phyloP scores from a whole-genome alignment of 2,329 filamentous ascomycete genomes.

The Elsinoe fawcettii region DNA sequence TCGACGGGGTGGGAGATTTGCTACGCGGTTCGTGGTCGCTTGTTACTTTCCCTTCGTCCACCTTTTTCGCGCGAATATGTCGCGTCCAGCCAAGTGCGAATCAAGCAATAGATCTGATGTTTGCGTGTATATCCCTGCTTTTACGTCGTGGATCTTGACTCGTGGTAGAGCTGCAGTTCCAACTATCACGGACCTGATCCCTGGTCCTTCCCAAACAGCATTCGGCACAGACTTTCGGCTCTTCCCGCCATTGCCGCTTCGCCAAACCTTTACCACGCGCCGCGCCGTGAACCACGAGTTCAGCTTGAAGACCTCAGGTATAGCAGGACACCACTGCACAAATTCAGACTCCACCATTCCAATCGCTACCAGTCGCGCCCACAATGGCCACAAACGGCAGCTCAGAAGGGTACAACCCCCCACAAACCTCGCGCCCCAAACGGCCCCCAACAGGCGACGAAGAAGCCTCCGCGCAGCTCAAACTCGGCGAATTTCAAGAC shows the following conservation, averaged over 20 bases:
- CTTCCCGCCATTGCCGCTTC: neutral
- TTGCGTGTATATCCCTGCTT: neutral
- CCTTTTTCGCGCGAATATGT: neutral
- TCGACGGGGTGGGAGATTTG: conserved; percentile 11
- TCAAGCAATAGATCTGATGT: neutral
- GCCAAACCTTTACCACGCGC: neutral
- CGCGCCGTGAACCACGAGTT: neutral
- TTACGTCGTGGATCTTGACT: neutral
- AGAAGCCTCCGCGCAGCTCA: conserved; percentile 72
- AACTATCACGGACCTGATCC: neutral
- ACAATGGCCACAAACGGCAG: conserved; percentile 26
- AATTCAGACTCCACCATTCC: too few relatives aligned
- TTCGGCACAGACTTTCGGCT: neutral
- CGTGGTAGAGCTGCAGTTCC: neutral
- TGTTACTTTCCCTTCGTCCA: neutral
- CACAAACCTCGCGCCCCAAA: conserved; percentile 49
- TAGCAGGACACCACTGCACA: too few relatives aligned
- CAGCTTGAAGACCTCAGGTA: neutral
- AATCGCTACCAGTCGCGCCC: too few relatives aligned
- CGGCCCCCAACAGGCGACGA: conserved; percentile 69
- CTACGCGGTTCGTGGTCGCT: neutral
- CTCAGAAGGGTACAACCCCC: conserved; percentile 19
- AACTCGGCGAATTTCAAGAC: conserved; percentile 87
- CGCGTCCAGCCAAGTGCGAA: neutral
- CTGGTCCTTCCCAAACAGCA: neutral